Evolutionary conservation across 2,329 filamentous ascomycete species (phyloP), one percentile per base, ranked within the genome.

Genomic region (Verticillium isaacii): DNA sequence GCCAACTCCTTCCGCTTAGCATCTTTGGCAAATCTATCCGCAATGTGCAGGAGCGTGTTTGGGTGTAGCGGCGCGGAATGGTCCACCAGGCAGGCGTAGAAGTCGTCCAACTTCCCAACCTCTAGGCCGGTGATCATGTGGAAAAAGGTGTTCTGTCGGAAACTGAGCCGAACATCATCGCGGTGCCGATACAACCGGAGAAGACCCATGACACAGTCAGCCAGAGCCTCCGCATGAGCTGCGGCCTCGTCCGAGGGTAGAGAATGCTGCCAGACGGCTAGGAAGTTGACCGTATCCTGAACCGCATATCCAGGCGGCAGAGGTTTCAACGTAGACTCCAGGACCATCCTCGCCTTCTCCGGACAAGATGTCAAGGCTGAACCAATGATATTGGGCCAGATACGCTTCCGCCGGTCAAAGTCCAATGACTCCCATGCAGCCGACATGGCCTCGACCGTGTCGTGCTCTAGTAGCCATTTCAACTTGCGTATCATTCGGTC

Each of bases 41-140:
- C 82, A 54, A 85, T 76, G 2, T 83, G 80, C 2, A 84, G 68
- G 17, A 75, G 69, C 0, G 83, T 85, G 63, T 81, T 71, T 11
- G 66, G 64, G 55, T 80, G 75, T 5, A 83, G 62, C 5, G 65
- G 64, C 32, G 74, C 69, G 0, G 65, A 62, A 8, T 68, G 65
- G 19, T 65, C 62, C 6, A 64, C 60, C 9, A 83, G 65, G 9
- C 74, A 68, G 3, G 66, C 62, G 61, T 78, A 78, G 1, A 83
- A 67, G 12, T 74, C 68, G 9, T 57, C 41, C 2, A 61, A 14
- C 25, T 55, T 54, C 6, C 45, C 37, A n/a, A 56, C 29, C 5
- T 39, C 58, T 29, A 59, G 11, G 6, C 39, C 25, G 17, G 17
- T 25, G 0, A 67, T 39, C 6, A 71, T 52, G 1, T 58, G 60